Evolutionary conservation across 1,284 basidiomycete genomes (phyloP).

Genomic region (Fomitopsis schrenkii): DNA sequence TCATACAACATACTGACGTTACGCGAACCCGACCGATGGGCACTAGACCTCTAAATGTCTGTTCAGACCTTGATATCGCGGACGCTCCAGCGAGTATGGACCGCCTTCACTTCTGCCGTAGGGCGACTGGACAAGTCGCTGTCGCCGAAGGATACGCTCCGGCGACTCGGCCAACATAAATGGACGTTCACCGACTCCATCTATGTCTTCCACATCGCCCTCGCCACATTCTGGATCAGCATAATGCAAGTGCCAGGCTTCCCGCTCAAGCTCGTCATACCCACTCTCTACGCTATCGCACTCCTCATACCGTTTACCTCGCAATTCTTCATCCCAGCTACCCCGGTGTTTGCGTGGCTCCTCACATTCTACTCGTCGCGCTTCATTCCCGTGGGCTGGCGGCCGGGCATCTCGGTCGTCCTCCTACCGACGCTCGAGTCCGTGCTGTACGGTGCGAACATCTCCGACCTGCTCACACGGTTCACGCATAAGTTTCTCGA

Average conservation of each 20-base stretch:
- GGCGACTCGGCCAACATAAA: conserved; percentile 54
- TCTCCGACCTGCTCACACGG: conserved; percentile 92
- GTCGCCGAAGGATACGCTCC: conserved; percentile 66
- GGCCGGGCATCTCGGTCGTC: conserved; percentile 87
- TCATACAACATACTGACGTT: neutral
- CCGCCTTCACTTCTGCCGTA: conserved; percentile 57
- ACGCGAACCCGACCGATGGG: neutral
- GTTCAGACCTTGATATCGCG: conserved; percentile 12
- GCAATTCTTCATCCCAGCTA: conserved; percentile 91
- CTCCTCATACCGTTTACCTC: conserved; percentile 85
- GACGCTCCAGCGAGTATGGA: conserved; percentile 28
- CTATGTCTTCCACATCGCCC: conserved; percentile 60
- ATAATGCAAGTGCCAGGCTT: conserved; percentile 75
- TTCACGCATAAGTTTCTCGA: conserved; percentile 92
- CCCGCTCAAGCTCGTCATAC: conserved; percentile 78
- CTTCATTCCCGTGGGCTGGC: conserved; percentile 73
- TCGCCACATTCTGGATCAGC: conserved; percentile 72
- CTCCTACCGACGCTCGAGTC: conserved; percentile 93
- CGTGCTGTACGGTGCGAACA: conserved; percentile 94
- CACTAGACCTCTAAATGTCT: conserved; percentile 9
- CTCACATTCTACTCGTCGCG: conserved; percentile 84
- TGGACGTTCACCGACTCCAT: conserved; percentile 60
- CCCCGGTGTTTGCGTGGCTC: conserved; percentile 84
- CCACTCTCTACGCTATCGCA: conserved; percentile 64
- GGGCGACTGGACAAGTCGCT: conserved; percentile 75